Conservation (phyloP, 2,329 filamentous ascomycete genomes). For the Diaporthe vexans region DNA sequence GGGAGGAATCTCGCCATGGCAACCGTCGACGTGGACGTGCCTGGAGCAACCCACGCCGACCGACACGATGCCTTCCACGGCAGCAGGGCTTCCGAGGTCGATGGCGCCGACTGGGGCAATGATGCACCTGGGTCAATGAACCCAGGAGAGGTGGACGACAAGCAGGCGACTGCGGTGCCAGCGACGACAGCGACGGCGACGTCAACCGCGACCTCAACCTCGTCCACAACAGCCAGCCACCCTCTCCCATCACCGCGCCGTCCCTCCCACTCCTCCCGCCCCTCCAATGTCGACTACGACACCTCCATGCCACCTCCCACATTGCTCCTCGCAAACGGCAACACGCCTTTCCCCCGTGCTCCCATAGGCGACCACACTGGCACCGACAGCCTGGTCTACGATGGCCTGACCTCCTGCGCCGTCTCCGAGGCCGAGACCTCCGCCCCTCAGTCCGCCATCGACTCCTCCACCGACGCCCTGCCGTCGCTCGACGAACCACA, state of each 20-base stretch:
- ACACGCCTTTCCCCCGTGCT: background rate
- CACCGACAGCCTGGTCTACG: conserved; percentile 9
- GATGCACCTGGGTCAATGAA: background rate
- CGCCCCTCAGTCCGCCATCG: conserved; percentile 33
- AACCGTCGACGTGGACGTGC: conserved; percentile 35
- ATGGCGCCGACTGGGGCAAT: background rate
- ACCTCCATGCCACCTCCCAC: conserved; percentile 7
- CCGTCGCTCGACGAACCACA: conserved; percentile 9
- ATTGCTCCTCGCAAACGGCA: background rate
- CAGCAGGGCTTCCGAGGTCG: background rate
- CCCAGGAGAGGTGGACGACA: background rate
- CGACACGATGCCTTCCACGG: conserved; percentile 1
- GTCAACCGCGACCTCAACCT: background rate
- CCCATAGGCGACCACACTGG: background rate
- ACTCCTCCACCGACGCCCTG: conserved; percentile 34
- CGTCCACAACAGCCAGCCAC: background rate
- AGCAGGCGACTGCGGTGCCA: background rate
- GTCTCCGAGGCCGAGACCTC: conserved; percentile 42
- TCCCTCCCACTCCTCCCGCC: conserved; percentile 12
- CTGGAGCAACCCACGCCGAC: conserved; percentile 11
- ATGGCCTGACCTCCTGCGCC: conserved; percentile 37
- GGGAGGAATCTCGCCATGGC: conserved; percentile 31
- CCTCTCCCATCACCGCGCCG: conserved; percentile 32
- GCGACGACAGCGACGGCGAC: background rate
- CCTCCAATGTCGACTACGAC: background rate